Conservation (phyloP, 257 asterid species). For the Primulina tabacum region DNA sequence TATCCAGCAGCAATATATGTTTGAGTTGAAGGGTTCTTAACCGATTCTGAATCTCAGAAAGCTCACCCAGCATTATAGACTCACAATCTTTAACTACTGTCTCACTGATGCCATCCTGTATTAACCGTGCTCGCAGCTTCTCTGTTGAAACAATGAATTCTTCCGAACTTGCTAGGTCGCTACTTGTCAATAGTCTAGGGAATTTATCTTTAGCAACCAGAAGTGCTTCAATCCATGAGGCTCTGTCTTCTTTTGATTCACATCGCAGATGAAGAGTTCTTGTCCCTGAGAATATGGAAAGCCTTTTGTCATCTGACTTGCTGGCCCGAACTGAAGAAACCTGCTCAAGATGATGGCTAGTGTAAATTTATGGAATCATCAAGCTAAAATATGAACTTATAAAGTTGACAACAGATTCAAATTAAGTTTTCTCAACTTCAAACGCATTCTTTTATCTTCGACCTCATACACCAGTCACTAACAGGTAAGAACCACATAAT, state of each 20-base stretch:
- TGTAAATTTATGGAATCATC: constrained; percentile 18
- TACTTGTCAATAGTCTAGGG: constrained; percentile 84
- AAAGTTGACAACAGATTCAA: constrained; percentile 7
- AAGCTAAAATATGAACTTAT: constrained; percentile 4
- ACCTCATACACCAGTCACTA: constrained; percentile 14
- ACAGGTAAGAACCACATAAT: constrained; percentile 1
- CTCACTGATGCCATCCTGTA: constrained; percentile 78
- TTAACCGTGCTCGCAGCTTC: constrained; percentile 58
- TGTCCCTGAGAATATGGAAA: constrained; percentile 92
- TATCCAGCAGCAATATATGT: constrained; percentile 82
- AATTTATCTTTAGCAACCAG: constrained; percentile 84
- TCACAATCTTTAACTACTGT: constrained; percentile 75
- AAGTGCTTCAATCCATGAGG: constrained; percentile 93
- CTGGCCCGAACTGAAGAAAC: constrained; percentile 96
- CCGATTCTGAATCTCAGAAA: constrained; percentile 77
- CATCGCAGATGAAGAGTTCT: constrained; percentile 95
- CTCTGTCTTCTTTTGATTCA: constrained; percentile 81
- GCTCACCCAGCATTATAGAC: constrained; percentile 69
- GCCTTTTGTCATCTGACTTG: constrained; percentile 96
- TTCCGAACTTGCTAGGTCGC: constrained; percentile 71
- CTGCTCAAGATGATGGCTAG: constrained; percentile 40
- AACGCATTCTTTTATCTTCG: not conserved
- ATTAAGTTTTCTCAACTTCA: not conserved
- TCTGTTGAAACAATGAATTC: constrained; percentile 86
- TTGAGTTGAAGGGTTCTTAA: constrained; percentile 78